These are phyloP conservation scores for Medicago truncatula DNA, from an alignment of 306 rosid genomes.

Conservation along the genomic window DNA sequence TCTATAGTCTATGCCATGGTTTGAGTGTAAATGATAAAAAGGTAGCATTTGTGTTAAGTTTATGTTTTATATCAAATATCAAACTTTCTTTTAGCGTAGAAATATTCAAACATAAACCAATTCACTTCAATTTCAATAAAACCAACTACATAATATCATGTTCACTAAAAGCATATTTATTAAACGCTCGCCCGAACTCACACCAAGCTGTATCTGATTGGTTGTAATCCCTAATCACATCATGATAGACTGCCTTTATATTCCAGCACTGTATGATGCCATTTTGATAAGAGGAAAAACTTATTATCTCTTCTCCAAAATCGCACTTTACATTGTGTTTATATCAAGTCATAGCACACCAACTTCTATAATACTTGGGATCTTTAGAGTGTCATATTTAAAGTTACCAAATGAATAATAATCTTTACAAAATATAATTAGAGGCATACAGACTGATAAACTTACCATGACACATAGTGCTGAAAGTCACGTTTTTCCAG, in stretches of 20 bases:
- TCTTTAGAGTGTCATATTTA: not conserved
- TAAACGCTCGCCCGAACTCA: not conserved
- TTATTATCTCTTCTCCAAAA: conserved; percentile 12
- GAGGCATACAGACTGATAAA: conserved; percentile 22
- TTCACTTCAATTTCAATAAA: not conserved
- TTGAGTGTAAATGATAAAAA: not conserved
- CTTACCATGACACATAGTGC: conserved; percentile 84
- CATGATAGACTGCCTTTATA: not conserved
- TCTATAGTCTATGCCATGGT: not conserved
- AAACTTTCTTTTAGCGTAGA: not conserved
- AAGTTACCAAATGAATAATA: conserved; percentile 26
- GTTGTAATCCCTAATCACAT: not conserved
- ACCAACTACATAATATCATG: not conserved
- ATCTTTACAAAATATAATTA: conserved; percentile 26
- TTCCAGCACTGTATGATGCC: not conserved
- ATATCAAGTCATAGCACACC: conserved; percentile 28
- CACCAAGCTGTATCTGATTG: not conserved
- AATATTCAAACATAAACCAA: not conserved
- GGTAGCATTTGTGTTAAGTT: not conserved
- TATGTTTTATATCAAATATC: conserved; percentile 2
- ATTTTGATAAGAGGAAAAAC: conserved; percentile 7
- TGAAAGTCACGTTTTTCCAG: conserved; percentile 88
- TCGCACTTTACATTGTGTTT: conserved; percentile 14
- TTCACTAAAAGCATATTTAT: not conserved
- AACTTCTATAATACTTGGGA: conserved; percentile 32